Conservation (phyloP, 1,284 basidiomycete species). For the Sporisorium sorghi region DNA sequence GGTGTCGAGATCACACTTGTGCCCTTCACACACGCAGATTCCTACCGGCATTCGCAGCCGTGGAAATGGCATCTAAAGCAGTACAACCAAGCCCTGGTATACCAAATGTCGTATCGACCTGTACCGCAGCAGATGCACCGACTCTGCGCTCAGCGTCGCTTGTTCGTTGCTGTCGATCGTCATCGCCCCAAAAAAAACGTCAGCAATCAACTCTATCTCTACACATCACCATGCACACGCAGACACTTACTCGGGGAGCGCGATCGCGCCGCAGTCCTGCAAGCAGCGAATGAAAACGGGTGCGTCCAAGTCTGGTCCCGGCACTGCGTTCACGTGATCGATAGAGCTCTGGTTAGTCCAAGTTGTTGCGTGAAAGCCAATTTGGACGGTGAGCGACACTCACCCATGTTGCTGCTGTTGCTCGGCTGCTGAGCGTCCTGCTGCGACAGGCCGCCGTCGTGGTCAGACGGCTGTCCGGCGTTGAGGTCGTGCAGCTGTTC, state of each 20-base stretch:
- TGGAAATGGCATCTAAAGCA: conserved; percentile 49
- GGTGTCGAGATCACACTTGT: no score
- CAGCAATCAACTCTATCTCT: no score
- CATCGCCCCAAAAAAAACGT: neutral
- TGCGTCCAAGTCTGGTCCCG: conserved; percentile 54
- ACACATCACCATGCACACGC: no score
- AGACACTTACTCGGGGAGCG: conserved; percentile 53
- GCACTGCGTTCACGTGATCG: conserved; percentile 37
- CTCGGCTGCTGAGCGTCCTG: conserved; percentile 20
- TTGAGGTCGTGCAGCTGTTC: conserved; percentile 52
- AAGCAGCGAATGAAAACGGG: conserved; percentile 66
- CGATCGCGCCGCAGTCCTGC: conserved; percentile 58
- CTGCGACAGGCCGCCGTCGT: conserved; percentile 3
- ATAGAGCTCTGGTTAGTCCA: no score
- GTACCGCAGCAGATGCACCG: conserved; percentile 63
- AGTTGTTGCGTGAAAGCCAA: no score
- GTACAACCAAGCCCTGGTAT: conserved; percentile 49
- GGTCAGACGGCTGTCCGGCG: conserved; percentile 25
- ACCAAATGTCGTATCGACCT: conserved; percentile 56
- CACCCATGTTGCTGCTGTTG: conserved; percentile 55
- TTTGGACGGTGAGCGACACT: conserved; percentile 7
- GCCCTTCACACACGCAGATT: no score
- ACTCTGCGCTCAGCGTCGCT: conserved; percentile 46
- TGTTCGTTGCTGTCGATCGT: conserved; percentile 49
- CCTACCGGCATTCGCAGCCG: no score